Conservation (phyloP, 352 stramenopile genomes). For the Phytophthora fragariaefolia region DNA sequence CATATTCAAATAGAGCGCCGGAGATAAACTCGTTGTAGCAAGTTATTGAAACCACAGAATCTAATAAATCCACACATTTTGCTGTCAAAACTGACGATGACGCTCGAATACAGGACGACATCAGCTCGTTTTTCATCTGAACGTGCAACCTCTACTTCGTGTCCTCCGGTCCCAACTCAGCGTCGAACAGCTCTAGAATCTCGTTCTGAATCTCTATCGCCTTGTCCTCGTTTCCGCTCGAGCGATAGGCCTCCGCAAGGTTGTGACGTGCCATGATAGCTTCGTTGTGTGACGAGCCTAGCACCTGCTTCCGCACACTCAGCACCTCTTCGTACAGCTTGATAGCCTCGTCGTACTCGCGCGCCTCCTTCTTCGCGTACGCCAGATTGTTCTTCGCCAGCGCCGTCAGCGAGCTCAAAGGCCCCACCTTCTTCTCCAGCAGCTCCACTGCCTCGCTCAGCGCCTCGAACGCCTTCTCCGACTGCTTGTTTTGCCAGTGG, state of each 20-base stretch:
- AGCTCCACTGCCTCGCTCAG: constrained; percentile 65
- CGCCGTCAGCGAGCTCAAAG: constrained; percentile 66
- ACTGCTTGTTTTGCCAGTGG: constrained; percentile 85
- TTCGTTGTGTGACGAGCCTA: constrained; percentile 74
- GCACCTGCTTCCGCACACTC: constrained; percentile 60
- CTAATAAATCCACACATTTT: constrained; percentile 30
- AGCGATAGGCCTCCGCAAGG: constrained; percentile 77
- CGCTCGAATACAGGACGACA: neutral
- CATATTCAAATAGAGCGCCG: constrained; percentile 13
- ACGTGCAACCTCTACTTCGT: constrained; percentile 28
- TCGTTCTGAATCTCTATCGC: constrained; percentile 80
- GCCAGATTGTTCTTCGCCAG: constrained; percentile 87
- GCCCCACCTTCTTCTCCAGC: constrained; percentile 68
- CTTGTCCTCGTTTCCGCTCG: constrained; percentile 79
- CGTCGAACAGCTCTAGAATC: constrained; percentile 81
- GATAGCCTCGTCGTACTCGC: constrained; percentile 71
- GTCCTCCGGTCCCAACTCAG: constrained; percentile 40
- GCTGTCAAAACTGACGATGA: constrained; percentile 18
- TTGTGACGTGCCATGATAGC: constrained; percentile 88
- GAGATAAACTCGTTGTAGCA: constrained; percentile 27
- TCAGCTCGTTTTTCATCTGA: neutral
- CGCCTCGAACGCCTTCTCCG: constrained; percentile 65
- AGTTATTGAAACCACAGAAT: constrained; percentile 9
- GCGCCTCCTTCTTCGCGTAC: constrained; percentile 80
- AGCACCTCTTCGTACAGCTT: constrained; percentile 77